Evolutionary conservation across 345 rosid species (phyloP).

Genomic region (Nasturtium officinale): DNA sequence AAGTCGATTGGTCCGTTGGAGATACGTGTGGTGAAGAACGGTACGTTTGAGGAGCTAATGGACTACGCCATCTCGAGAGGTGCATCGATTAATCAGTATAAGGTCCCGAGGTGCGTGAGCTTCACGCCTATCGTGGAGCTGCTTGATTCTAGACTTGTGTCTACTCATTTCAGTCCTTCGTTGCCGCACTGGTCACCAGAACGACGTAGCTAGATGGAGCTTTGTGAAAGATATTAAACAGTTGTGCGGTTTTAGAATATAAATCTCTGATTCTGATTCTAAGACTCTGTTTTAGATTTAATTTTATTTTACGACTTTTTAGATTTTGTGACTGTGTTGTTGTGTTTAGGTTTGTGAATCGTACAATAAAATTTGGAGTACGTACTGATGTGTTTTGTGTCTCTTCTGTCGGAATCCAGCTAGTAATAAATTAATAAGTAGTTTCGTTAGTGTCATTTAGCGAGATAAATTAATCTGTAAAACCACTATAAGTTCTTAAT

Average conservation of each 20-base stretch:
- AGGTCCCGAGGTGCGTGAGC: constrained; percentile 84
- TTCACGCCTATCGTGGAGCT: constrained; percentile 78
- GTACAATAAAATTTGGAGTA: constrained; percentile 28
- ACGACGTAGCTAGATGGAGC: constrained; percentile 43
- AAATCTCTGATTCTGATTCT: constrained; percentile 16
- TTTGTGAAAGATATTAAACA: neutral
- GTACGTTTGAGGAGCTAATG: constrained; percentile 94
- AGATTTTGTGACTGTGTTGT: neutral
- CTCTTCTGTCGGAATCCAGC: constrained; percentile 10
- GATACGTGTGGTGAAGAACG: constrained; percentile 71
- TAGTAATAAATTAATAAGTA: neutral
- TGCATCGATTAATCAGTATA: constrained; percentile 91
- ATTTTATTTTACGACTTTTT: no score
- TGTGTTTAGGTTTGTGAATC: constrained; percentile 35
- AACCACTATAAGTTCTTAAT: neutral
- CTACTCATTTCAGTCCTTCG: constrained; percentile 72
- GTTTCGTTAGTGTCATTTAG: neutral
- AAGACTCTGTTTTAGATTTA: constrained; percentile 19
- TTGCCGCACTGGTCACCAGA: constrained; percentile 73
- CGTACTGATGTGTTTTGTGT: constrained; percentile 16
- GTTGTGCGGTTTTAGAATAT: constrained; percentile 9
- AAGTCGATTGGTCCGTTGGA: constrained; percentile 88
- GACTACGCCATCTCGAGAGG: constrained; percentile 89
- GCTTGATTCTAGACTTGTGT: constrained; percentile 68
- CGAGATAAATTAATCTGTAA: neutral